phyloP scores from a whole-genome alignment of 208 protist species.

The Leishmania martiniquensis region DNA sequence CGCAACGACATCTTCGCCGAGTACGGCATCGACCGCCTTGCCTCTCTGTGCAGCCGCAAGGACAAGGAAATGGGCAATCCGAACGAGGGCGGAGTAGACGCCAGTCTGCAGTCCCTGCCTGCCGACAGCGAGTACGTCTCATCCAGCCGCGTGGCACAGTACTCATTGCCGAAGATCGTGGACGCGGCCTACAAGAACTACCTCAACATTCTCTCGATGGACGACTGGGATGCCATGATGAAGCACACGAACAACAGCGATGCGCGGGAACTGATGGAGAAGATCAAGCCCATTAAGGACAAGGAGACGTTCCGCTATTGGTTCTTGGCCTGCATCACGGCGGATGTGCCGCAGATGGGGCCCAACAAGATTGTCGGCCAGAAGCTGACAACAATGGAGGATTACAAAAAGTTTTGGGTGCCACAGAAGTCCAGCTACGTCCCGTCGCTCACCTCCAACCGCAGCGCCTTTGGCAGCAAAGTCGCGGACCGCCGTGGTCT shows the following conservation, averaged over 20 bases:
- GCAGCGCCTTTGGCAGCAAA: slow-evolving; percentile 57
- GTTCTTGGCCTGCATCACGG: slow-evolving; percentile 83
- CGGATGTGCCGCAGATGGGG: slow-evolving; percentile 76
- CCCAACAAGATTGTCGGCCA: slow-evolving; percentile 89
- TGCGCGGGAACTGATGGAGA: slow-evolving; percentile 45
- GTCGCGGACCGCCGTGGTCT: slow-evolving; percentile 63
- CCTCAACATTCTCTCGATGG: slow-evolving; percentile 55
- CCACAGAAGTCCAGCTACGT: slow-evolving; percentile 80
- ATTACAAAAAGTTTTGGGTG: slow-evolving; percentile 79
- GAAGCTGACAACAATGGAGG: slow-evolving; percentile 59
- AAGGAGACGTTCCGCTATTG: slow-evolving; percentile 83
- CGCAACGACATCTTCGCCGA: slow-evolving; percentile 65
- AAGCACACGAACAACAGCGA: slow-evolving; percentile 44
- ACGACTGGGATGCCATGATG: slow-evolving; percentile 68
- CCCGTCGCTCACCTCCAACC: slow-evolving; percentile 64
- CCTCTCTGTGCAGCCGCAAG: slow-evolving; percentile 66
- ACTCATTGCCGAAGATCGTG: slow-evolving; percentile 81
- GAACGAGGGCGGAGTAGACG: slow-evolving; percentile 74
- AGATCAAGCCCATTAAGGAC: slow-evolving; percentile 71
- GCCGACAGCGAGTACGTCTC: slow-evolving; percentile 58
- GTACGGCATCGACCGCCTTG: slow-evolving; percentile 82
- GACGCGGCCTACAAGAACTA: slow-evolving; percentile 82
- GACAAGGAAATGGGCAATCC: slow-evolving; percentile 72
- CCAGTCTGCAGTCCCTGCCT: slow-evolving; percentile 33
- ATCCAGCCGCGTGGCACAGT: slow-evolving; percentile 72